phyloP scores from a whole-genome alignment of 1,284 basidiomycete genomes.

The Ustilago tritici region DNA sequence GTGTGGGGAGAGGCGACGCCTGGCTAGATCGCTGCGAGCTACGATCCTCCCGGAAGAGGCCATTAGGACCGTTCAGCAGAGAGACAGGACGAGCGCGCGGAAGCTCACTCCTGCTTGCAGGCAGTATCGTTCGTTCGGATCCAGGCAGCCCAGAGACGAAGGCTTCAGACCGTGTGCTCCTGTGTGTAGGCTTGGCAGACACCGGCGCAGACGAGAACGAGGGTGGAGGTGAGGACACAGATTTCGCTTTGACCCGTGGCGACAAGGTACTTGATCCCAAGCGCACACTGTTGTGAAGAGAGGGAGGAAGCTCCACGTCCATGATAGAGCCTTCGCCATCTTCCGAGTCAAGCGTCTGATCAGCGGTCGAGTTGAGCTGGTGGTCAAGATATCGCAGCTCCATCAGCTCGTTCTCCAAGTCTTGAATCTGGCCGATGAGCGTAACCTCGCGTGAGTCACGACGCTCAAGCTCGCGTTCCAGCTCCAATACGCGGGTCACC shows the following conservation, averaged over 20 bases:
- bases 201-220: slow-evolving; percentile 23
- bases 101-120: slow-evolving; percentile 31
- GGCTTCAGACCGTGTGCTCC: slow-evolving; percentile 33
- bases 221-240: slow-evolving; percentile 10
- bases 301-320: slow-evolving; percentile 36
- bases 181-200: slow-evolving; percentile 28
- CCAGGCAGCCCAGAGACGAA: slow-evolving; percentile 30
- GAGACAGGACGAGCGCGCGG: slow-evolving; percentile 43
- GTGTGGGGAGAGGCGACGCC: slow-evolving; percentile 35
- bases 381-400: slow-evolving; percentile 42
- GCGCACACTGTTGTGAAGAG: slow-evolving; percentile 13
- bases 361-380: slow-evolving; percentile 38
- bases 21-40: slow-evolving; percentile 28
- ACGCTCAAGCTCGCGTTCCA: slow-evolving; percentile 57
- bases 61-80: slow-evolving; percentile 40
- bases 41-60: slow-evolving; percentile 33
- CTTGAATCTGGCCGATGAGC: slow-evolving; percentile 41
- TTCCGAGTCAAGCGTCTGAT: slow-evolving; percentile 40
- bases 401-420: slow-evolving; percentile 44
- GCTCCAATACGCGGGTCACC: slow-evolving; percentile 58
- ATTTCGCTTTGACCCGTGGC: slow-evolving; percentile 13
- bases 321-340: slow-evolving; percentile 46
- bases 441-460: slow-evolving; percentile 45
- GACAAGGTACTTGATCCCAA: slow-evolving; percentile 13
- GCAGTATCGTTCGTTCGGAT: slow-evolving; percentile 23